Percentiles rank a stretch among this genome's conserved stretches.
Conservation (phyloP, 441 rosid species). For the Gossypium schwendimanii region DNA sequence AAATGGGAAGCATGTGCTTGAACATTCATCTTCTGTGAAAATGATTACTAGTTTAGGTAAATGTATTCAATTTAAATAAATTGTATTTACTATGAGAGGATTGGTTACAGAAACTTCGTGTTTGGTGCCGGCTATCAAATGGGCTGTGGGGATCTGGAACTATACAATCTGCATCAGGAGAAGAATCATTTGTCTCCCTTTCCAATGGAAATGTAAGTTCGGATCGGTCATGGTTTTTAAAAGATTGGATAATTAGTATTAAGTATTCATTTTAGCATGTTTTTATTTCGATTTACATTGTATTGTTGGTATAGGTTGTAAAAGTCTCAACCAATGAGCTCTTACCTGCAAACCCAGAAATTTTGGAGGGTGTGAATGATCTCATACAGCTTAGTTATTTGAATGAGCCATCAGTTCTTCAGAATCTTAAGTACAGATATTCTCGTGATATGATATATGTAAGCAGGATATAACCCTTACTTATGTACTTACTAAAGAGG, state of each 20-base stretch:
- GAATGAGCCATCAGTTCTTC: conserved; percentile 89
- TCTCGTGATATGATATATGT: conserved; percentile 74
- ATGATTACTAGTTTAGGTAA: not conserved
- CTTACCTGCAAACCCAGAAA: conserved; percentile 89
- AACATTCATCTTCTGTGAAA: not conserved
- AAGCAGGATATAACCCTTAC: conserved; percentile 28
- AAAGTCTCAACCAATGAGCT: conserved; percentile 65
- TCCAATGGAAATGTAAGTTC: conserved; percentile 63
- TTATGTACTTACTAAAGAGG: not conserved
- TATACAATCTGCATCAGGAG: conserved; percentile 72
- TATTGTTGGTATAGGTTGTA: conserved; percentile 45
- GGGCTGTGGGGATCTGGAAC: conserved; percentile 75
- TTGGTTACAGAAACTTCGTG: conserved; percentile 59
- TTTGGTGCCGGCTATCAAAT: conserved; percentile 68
- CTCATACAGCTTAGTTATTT: conserved; percentile 90
- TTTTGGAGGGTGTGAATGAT: conserved; percentile 83
- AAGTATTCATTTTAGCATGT: conserved; percentile 14
- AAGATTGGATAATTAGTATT: conserved; percentile 5
- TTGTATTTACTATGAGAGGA: not conserved
- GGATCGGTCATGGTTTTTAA: not conserved
- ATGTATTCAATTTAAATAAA: not conserved
- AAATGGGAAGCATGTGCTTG: not conserved
- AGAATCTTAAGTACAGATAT: conserved; percentile 72
- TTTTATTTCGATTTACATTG: conserved; percentile 20
- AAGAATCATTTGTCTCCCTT: conserved; percentile 55